Conservation (phyloP, 2,329 filamentous ascomycete genomes). For the Scedosporium apiospermum region DNA sequence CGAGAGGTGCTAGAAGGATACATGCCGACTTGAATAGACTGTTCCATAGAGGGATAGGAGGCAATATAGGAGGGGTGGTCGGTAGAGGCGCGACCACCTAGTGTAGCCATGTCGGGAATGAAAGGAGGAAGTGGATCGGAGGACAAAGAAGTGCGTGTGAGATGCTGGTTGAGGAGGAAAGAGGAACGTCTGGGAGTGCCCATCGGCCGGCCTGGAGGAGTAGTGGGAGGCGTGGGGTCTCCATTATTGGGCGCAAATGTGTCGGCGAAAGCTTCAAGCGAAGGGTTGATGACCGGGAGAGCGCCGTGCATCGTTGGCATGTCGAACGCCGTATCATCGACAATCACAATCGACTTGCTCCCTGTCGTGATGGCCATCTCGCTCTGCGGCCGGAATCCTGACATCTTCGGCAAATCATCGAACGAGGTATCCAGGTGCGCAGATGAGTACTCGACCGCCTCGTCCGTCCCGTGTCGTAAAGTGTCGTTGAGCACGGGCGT, state of each 20-base stretch:
- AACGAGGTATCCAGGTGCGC: slow-evolving; percentile 29
- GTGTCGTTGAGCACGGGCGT: neutral
- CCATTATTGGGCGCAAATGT: slow-evolving; percentile 36
- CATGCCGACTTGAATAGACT: slow-evolving; percentile 15
- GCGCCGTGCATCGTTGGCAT: slow-evolving; percentile 43
- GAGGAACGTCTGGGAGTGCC: slow-evolving; percentile 46
- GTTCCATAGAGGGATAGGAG: slow-evolving; percentile 11
- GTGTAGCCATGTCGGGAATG: slow-evolving; percentile 34
- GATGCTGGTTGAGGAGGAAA: slow-evolving; percentile 40
- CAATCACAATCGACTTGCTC: slow-evolving; percentile 86
- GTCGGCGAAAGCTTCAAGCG: slow-evolving; percentile 44
- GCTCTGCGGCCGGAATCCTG: slow-evolving; percentile 31
- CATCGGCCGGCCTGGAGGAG: slow-evolving; percentile 38
- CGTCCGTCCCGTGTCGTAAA: neutral
- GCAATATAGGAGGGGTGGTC: slow-evolving; percentile 17
- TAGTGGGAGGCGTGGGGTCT: slow-evolving; percentile 52
- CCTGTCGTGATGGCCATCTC: slow-evolving; percentile 59
- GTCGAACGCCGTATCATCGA: slow-evolving; percentile 55
- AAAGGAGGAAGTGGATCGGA: slow-evolving; percentile 35
- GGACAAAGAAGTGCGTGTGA: slow-evolving; percentile 24
- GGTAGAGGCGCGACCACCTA: slow-evolving; percentile 21
- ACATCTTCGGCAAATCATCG: slow-evolving; percentile 8
- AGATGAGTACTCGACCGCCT: slow-evolving; percentile 30
- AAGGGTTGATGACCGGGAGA: slow-evolving; percentile 31
- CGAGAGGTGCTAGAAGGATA: neutral